Evolutionary conservation across 208 protist species (phyloP), one percentile per base, ranked within the genome.

Genomic region (Leishmania mexicana): DNA sequence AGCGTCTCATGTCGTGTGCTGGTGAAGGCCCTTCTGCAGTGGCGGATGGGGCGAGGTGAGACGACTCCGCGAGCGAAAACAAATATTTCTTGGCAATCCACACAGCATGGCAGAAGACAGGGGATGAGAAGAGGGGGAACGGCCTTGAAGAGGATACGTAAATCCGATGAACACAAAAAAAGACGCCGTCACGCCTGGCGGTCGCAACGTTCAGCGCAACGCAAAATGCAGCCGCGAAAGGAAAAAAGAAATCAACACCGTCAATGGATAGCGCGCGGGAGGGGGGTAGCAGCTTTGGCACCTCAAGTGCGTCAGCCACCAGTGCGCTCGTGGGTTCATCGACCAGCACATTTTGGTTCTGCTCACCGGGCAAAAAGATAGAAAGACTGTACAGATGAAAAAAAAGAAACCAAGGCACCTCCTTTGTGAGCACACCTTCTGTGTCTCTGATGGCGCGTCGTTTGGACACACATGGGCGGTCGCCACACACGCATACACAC

Each of bases 1-100:
- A 35, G 42, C 71, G 79, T 31, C 68, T 71, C 81, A 85, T 84
- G 6, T 28, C 35, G 24, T 40, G 4, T 8, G 15, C 73, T 28
- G 40, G 11, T 53, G 28, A 51, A 54, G 28, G 6, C 35, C 7
- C 28, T 6, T 51, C 73, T 28, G 17, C 51, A 6, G 47, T n/a
- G n/a, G 35, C 35, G 73, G 19, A 31, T 1, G 51, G 1, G 51
- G 5, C n/a, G 19, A 40, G 51, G 47, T 5, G 51, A 42, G 13
- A 62, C 13, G 49, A 21, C 0, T 21, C 24, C 2, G 65, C 15
- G 42, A 53, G 28, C 42, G 71, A 38, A 35, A 45, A 6, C 0
- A 24, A 28, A 58, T 24, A 0, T 28, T 1, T 58, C 21, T 58
- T 28, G 54, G 24, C 21, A 58, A 8, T 1, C 6, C 45, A 15